Base-by-base conservation (phyloP, 805 yeast genomes). In the Blastobotrys americana region DNA sequence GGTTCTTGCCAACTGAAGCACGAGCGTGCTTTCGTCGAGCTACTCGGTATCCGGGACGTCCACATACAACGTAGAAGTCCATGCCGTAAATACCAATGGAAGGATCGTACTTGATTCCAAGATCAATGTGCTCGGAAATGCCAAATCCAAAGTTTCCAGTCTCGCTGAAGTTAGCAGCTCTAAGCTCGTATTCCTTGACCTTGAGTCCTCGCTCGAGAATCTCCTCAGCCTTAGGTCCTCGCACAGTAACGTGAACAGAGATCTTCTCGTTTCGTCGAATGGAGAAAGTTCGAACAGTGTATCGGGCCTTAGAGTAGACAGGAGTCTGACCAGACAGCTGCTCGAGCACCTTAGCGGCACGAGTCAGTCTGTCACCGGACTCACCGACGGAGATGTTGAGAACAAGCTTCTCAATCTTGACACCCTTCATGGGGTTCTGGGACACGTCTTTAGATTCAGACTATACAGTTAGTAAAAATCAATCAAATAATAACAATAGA, bases 141-240 rank as follows among this genome's bases (percentile, higher is more conserved):
- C 98, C 98, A 83, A 93, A 93, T 80, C 98, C 98, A 68, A 93
- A 93, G 96, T 93, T 93, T 78, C 98, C 98, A 68, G 97, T 90
- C 66, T 80, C 87, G 67, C 96, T 86, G 82, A 93, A 93, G 94
- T 93, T 93, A 74, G 75, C 86, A 70, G 74, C 75, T 71, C 77
- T 80, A 71, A 93, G 84, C 79, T 93, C 97, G 79, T 88, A 93
- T 80, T 93, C 98, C 82, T 90, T 93, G 72, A 93, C 98, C 82
- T 93, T 93, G 68, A 93, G 82, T 72, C 98, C 98, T 78, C 98
- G 86, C 82, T 93, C 98, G 71, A 93, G 80, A 77, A 93, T 93
- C 81, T 93, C 98, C 81, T 88, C 96, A 63, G 94, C 94, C 72
- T 90, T 93, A 78, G 98, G 97, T 67, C 98, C 98, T 81, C 98